phyloP scores from a whole-genome alignment of 768 basidiomycete genomes.

The Hypsizygus marmoreus region DNA sequence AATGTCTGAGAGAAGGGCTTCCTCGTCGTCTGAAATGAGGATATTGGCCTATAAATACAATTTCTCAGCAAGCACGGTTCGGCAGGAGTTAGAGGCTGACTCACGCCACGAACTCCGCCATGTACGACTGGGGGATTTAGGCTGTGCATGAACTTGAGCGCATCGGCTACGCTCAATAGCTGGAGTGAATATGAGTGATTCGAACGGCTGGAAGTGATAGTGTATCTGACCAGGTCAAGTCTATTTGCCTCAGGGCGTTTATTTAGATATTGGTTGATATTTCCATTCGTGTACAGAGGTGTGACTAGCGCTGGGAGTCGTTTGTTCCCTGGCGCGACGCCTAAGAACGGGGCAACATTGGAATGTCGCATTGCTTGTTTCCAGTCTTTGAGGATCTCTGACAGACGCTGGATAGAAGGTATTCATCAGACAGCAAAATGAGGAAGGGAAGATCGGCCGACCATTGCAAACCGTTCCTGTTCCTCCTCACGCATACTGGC shows the following conservation, averaged over 20 bases:
- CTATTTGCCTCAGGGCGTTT: slow-evolving; percentile 5
- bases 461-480: slow-evolving; percentile 3
- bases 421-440: background rate
- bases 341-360: slow-evolving; percentile 19
- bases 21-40: slow-evolving; percentile 18
- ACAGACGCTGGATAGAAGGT: background rate
- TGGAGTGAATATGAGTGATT: background rate
- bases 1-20: slow-evolving; percentile 25
- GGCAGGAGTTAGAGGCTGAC: slow-evolving; percentile 1
- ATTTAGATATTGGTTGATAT: slow-evolving; percentile 16
- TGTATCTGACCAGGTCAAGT: slow-evolving; percentile 9
- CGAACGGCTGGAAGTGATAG: background rate
- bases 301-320: slow-evolving; percentile 15
- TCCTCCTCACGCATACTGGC: background rate
- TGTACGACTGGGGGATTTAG: slow-evolving; percentile 26
- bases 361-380: slow-evolving; percentile 13
- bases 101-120: slow-evolving; percentile 28
- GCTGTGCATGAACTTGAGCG: slow-evolving; percentile 26
- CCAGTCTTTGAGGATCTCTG: slow-evolving; percentile 18
- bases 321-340: slow-evolving; percentile 10
- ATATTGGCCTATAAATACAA: slow-evolving; percentile 26
- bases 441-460: slow-evolving; percentile 3
- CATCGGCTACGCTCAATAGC: slow-evolving; percentile 23
- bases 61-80: too few species aligned
- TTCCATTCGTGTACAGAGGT: slow-evolving; percentile 10